phyloP scores from a whole-genome alignment of 441 rosid genomes.

The Melastoma candidum region DNA sequence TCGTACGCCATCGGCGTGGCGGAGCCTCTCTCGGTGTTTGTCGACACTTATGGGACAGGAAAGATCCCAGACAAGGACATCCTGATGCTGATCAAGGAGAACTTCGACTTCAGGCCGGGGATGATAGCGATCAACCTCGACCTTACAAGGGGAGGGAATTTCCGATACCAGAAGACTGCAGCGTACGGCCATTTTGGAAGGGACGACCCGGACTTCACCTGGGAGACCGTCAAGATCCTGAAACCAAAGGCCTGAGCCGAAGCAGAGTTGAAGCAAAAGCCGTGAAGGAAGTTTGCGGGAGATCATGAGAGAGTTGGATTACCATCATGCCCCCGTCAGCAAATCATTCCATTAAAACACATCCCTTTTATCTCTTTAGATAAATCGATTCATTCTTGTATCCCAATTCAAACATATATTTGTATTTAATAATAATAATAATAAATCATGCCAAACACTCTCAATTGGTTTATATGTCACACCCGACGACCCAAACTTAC shows the following conservation, averaged over 20 bases:
- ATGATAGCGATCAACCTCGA: slow-evolving; percentile 77
- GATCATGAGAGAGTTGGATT: no score
- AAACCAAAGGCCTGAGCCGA: slow-evolving; percentile 45
- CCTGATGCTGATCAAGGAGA: slow-evolving; percentile 51
- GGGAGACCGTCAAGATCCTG: slow-evolving; percentile 67
- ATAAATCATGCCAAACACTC: no score
- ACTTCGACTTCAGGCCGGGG: slow-evolving; percentile 76
- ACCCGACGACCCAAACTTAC: no score
- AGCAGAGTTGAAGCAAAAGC: no score
- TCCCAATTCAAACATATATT: no score
- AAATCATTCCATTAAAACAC: no score
- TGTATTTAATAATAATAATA: no score
- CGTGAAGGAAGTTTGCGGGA: no score
- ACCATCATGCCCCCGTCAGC: no score
- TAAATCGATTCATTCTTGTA: no score
- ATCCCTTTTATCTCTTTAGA: no score
- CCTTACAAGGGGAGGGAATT: slow-evolving; percentile 65
- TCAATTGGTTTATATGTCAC: no score
- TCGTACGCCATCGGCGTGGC: slow-evolving; percentile 77
- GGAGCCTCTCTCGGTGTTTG: slow-evolving; percentile 68
- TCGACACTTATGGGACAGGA: slow-evolving; percentile 70
- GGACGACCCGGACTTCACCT: slow-evolving; percentile 67
- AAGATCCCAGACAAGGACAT: slow-evolving; percentile 66
- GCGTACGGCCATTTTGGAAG: slow-evolving; percentile 79
- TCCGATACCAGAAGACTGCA: slow-evolving; percentile 72